phyloP scores from a whole-genome alignment of 2,329 filamentous ascomycete genomes.

The Fusarium papillatum region DNA sequence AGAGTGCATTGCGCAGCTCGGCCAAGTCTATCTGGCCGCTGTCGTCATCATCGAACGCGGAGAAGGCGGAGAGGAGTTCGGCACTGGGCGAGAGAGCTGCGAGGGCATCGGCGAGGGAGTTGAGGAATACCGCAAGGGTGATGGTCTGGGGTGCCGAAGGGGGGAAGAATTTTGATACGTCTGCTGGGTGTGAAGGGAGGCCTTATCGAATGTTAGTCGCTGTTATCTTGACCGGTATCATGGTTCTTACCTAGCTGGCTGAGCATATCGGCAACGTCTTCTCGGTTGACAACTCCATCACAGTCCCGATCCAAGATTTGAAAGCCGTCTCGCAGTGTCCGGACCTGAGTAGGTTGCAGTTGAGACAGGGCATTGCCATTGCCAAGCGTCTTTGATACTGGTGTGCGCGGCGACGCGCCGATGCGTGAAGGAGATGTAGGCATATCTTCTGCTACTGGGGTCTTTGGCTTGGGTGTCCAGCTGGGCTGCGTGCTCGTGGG shows the following conservation, averaged over 20 bases:
- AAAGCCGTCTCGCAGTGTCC: conserved; percentile 92
- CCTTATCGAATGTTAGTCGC: conserved; percentile 61
- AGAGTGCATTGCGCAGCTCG: conserved; percentile 85
- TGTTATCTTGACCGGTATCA: neutral
- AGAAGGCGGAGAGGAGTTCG: conserved; percentile 91
- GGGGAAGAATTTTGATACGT: conserved; percentile 88
- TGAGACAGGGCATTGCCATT: conserved; percentile 74
- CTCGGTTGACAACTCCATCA: conserved; percentile 84
- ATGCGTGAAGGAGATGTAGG: conserved; percentile 47
- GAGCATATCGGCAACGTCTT: conserved; percentile 91
- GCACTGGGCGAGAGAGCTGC: conserved; percentile 80
- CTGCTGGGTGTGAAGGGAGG: conserved; percentile 77
- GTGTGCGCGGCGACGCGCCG: conserved; percentile 47
- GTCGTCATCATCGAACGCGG: conserved; percentile 96
- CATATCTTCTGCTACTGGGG: conserved; percentile 39
- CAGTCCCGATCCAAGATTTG: conserved; percentile 93
- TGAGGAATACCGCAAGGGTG: conserved; percentile 88
- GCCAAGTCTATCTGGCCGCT: conserved; percentile 90
- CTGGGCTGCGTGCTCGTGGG: conserved; percentile 49
- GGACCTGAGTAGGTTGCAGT: conserved; percentile 84
- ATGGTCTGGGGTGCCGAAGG: conserved; percentile 79
- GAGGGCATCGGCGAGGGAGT: conserved; percentile 82
- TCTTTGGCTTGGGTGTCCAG: conserved; percentile 53
- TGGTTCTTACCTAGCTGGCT: conserved; percentile 77
- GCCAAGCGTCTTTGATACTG: conserved; percentile 52